Percentiles rank a stretch among this genome's conserved stretches.
Conservation (phyloP, 495 filamentous ascomycete species). For the Lophiotrema nucula region DNA sequence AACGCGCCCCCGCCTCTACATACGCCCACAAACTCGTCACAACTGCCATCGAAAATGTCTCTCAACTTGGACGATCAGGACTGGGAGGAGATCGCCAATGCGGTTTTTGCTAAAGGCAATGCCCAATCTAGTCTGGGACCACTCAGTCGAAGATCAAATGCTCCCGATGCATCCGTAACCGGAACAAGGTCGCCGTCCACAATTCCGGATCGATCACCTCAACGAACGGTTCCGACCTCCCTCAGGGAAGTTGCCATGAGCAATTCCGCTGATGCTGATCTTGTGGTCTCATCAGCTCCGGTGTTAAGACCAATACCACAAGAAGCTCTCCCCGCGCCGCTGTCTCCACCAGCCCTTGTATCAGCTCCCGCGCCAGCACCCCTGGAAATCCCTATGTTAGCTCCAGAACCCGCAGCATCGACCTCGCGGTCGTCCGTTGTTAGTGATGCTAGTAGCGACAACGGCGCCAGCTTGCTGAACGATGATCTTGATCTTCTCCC, state of each 20-base stretch:
- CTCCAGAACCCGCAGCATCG: not conserved
- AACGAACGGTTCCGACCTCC: slow-evolving; percentile 4
- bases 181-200: slow-evolving; percentile 23
- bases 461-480: slow-evolving; percentile 9
- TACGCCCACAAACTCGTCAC: not conserved
- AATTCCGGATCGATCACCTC: slow-evolving; percentile 20
- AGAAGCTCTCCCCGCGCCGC: not conserved
- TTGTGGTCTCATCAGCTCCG: not conserved
- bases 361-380: not conserved
- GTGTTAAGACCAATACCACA: too few species aligned
- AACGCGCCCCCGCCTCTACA: not conserved
- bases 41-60: not conserved
- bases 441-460: not conserved
- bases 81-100: not conserved
- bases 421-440: not conserved
- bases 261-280: not conserved
- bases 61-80: not conserved
- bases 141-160: not conserved
- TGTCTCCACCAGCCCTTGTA: not conserved
- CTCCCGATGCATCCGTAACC: not conserved
- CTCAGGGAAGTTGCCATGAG: not conserved
- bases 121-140: not conserved
- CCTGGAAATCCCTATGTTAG: not conserved
- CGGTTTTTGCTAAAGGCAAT: not conserved
- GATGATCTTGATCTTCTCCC: slow-evolving; percentile 17